Percentiles rank a stretch among this genome's conserved stretches.
Conservation (phyloP, 371 early-diverging fungal species). For the Coemansia sp. region DNA sequence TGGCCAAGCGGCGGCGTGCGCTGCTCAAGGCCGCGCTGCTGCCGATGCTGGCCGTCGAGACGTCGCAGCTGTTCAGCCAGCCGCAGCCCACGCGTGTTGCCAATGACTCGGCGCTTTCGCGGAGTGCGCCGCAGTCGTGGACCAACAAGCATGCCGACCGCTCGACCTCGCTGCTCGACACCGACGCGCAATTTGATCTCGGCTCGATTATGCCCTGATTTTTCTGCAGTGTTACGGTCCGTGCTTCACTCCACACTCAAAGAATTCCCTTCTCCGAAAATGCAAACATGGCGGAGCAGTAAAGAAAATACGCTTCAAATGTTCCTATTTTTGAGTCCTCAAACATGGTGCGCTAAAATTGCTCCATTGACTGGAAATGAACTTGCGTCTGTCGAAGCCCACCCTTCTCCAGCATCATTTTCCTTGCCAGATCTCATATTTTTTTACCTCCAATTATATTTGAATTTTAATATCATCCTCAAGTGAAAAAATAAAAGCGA, state of each 20-base stretch:
- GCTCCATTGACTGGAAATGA: too few relatives aligned
- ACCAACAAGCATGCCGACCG: constrained; percentile 15
- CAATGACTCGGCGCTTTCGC: not conserved
- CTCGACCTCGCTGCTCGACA: constrained; percentile 16
- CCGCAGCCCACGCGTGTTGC: not conserved
- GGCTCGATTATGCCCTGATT: constrained; percentile 18
- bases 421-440: not conserved
- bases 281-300: too few relatives aligned
- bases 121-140: constrained; percentile 13
- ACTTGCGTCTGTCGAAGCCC: too few relatives aligned
- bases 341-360: constrained; percentile 4
- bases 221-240: too few relatives aligned
- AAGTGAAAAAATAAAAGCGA: too few relatives aligned
- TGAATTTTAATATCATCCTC: too few relatives aligned
- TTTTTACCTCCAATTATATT: too few relatives aligned
- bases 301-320: too few relatives aligned
- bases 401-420: not conserved
- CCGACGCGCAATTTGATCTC: constrained; percentile 33
- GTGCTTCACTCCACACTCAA: too few relatives aligned
- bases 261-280: too few relatives aligned
- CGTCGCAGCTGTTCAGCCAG: constrained; percentile 27
- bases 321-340: too few relatives aligned
- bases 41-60: constrained; percentile 41
- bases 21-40: constrained; percentile 26
- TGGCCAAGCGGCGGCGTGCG: constrained; percentile 24